A percentile compares a stretch with the other conserved stretches of the same genome.
These are phyloP conservation scores for Chimonanthus salicifolius DNA, from an alignment of 164 flowering plant species.

Conservation along the genomic window DNA sequence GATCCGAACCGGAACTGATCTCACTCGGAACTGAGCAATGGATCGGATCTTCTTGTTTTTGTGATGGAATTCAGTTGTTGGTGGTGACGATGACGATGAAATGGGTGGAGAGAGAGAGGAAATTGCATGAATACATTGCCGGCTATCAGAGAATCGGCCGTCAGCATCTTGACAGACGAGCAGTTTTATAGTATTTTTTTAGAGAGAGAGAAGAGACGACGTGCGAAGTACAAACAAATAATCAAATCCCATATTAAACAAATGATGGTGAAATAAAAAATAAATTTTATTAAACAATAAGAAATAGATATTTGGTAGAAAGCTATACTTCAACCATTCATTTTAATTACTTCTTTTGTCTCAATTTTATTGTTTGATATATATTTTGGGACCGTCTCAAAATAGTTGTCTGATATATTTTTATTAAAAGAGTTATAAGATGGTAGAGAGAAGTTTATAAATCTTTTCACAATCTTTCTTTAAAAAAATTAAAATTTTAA, in stretches of 20 bases:
- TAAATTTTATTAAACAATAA: too few species aligned
- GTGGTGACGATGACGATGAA: background rate
- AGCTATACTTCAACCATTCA: too few species aligned
- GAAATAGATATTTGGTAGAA: background rate
- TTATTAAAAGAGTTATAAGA: too few species aligned
- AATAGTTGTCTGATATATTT: too few species aligned
- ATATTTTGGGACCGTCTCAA: too few species aligned
- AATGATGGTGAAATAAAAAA: conserved; percentile 15
- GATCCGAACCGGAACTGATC: background rate
- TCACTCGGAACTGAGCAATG: background rate
- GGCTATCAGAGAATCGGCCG: conserved; percentile 18
- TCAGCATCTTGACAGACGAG: conserved; percentile 36
- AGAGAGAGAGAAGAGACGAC: background rate
- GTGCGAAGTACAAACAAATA: conserved; percentile 44
- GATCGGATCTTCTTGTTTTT: background rate
- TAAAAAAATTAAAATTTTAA: too few species aligned
- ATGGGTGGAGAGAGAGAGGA: background rate
- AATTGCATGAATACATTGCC: conserved; percentile 3
- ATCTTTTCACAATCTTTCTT: too few species aligned
- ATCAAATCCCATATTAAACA: background rate
- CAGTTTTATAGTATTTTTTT: conserved; percentile 16
- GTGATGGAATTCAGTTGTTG: background rate
- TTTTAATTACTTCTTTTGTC: too few species aligned
- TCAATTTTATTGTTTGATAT: too few species aligned
- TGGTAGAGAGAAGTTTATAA: too few species aligned